Conservation (phyloP, 2,329 filamentous ascomycete genomes). For the Fusarium torulosum region DNA sequence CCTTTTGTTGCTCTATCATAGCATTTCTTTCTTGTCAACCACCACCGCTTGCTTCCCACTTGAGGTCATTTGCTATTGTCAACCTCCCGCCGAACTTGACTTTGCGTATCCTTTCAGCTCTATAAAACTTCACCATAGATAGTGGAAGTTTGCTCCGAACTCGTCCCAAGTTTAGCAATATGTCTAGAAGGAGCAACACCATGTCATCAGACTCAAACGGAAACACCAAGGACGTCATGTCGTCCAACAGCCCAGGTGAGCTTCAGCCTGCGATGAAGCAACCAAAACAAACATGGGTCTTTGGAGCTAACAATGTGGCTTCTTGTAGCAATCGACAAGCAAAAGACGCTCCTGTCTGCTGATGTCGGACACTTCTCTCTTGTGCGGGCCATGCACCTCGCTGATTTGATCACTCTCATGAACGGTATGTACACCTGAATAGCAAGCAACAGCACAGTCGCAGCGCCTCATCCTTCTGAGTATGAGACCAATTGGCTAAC, state of each 20-base stretch:
- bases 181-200: conserved; percentile 72
- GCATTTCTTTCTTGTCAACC: conserved; percentile 1
- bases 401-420: conserved; percentile 86
- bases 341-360: conserved; percentile 77
- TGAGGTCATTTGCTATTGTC: conserved; percentile 11
- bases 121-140: neutral
- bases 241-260: conserved; percentile 54
- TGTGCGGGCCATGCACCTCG: conserved; percentile 78
- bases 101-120: neutral
- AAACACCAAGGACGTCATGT: conserved; percentile 48
- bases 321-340: conserved; percentile 74
- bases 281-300: conserved; percentile 4
- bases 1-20: conserved; percentile 2
- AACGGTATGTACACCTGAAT: conserved; percentile 67
- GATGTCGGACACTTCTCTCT: conserved; percentile 81
- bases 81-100: neutral
- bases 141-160: neutral
- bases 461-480: neutral
- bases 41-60: conserved; percentile 26
- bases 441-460: neutral
- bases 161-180: conserved; percentile 50
- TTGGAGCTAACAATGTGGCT: conserved; percentile 12
- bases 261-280: conserved; percentile 1
- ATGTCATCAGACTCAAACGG: conserved; percentile 50
- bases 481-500: conserved; percentile 11